Percentiles rank a stretch among this genome's conserved stretches.
phyloP scores from a whole-genome alignment of 768 basidiomycete genomes.

The Clitopilus passeckerianus region DNA sequence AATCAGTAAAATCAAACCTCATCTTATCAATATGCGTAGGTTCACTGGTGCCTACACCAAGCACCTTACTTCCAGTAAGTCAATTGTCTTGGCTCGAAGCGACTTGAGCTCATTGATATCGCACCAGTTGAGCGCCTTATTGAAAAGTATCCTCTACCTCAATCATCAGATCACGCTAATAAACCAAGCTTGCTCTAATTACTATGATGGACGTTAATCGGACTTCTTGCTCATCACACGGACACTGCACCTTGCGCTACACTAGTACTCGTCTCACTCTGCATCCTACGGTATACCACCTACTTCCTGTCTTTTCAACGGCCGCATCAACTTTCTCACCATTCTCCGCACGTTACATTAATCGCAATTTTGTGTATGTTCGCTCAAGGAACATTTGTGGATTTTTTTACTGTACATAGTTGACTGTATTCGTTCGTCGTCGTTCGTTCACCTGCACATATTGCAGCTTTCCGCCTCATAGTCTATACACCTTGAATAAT shows the following conservation, averaged over 20 bases:
- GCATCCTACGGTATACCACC: background rate
- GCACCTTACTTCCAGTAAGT: slow-evolving; percentile 76
- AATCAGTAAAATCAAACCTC: slow-evolving; percentile 56
- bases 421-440: background rate
- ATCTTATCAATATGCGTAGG: slow-evolving; percentile 66
- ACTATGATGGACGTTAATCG: background rate
- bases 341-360: background rate
- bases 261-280: slow-evolving; percentile 10
- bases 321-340: background rate
- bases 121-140: slow-evolving; percentile 64
- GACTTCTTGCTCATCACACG: slow-evolving; percentile 14
- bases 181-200: slow-evolving; percentile 19
- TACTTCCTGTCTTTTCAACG: background rate
- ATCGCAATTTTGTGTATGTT: background rate
- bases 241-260: slow-evolving; percentile 17
- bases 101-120: slow-evolving; percentile 6
- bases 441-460: background rate
- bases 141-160: slow-evolving; percentile 38
- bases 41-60: slow-evolving; percentile 73
- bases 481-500: background rate
- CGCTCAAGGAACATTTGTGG: background rate
- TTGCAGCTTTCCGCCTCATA: background rate
- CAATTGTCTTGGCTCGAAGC: background rate
- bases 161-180: slow-evolving; percentile 7
- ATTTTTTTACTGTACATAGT: background rate